These are phyloP conservation scores for Elsinoe australis DNA, from an alignment of 2,329 filamentous ascomycete species.

Conservation along the genomic window DNA sequence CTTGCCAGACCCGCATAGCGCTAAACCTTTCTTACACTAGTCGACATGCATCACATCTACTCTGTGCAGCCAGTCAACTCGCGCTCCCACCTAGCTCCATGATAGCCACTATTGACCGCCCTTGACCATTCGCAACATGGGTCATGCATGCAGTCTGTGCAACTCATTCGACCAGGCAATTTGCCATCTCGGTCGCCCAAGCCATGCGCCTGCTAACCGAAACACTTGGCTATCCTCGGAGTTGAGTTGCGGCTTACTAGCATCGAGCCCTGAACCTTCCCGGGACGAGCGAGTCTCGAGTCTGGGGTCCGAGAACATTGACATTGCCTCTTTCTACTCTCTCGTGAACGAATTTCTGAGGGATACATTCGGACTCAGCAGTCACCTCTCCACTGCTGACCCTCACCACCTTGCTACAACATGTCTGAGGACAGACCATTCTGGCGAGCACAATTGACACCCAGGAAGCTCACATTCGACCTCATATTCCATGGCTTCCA, in stretches of 20 bases:
- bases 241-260: not conserved
- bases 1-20: not conserved
- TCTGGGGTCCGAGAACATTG: not conserved
- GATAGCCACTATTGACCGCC: conserved; percentile 9
- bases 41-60: conserved; percentile 10
- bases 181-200: not conserved
- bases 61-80: conserved; percentile 12
- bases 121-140: not conserved
- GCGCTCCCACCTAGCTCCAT: not conserved
- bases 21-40: not conserved
- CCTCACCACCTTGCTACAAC: conserved; percentile 2
- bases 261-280: conserved; percentile 1
- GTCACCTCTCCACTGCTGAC: no score
- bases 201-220: not conserved
- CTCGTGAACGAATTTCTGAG: no score
- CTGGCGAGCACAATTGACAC: conserved; percentile 30
- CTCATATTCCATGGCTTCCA: conserved; percentile 33
- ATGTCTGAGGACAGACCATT: conserved; percentile 26
- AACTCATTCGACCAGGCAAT: not conserved
- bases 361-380: not conserved
- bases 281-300: not conserved
- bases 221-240: not conserved
- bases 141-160: not conserved
- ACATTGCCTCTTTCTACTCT: not conserved
- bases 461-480: conserved; percentile 32